phyloP scores from a whole-genome alignment of 2,329 filamentous ascomycete genomes.

The Fusarium floridanum region DNA sequence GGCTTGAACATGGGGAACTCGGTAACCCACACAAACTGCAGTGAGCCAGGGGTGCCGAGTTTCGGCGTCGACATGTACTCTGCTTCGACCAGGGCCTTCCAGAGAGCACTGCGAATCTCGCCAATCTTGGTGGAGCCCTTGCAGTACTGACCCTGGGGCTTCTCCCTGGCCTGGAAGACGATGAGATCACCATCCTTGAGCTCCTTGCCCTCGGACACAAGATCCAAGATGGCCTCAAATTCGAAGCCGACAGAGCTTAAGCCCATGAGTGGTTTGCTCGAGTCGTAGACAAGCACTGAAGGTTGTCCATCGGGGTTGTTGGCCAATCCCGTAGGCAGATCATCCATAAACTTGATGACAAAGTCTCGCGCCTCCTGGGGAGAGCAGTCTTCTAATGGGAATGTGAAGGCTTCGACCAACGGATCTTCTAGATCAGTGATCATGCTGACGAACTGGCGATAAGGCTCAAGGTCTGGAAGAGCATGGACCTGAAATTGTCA shows the following conservation, averaged over 20 bases:
- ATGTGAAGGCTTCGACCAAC: constrained; percentile 79
- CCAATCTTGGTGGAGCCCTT: constrained; percentile 78
- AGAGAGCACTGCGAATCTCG: constrained; percentile 77
- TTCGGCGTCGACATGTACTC: constrained; percentile 64
- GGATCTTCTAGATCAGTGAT: constrained; percentile 78
- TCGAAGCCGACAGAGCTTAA: constrained; percentile 78
- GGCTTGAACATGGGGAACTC: constrained; percentile 95
- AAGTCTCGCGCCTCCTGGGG: constrained; percentile 70
- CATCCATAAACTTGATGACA: constrained; percentile 77
- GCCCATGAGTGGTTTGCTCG: constrained; percentile 79
- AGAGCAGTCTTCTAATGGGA: constrained; percentile 69
- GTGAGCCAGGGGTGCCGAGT: constrained; percentile 53
- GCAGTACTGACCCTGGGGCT: constrained; percentile 67
- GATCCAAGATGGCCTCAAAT: constrained; percentile 70
- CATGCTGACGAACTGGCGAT: constrained; percentile 78
- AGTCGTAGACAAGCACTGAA: constrained; percentile 81
- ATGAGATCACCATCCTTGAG: constrained; percentile 77
- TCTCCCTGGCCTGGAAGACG: constrained; percentile 81
- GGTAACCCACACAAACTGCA: constrained; percentile 86
- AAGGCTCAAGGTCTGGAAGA: constrained; percentile 69
- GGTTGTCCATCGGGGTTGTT: constrained; percentile 83
- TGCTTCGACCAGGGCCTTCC: constrained; percentile 75
- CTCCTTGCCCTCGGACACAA: constrained; percentile 56
- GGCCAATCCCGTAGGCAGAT: constrained; percentile 69
- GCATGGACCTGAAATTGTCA: constrained; percentile 65